phyloP scores from a whole-genome alignment of 345 rosid genomes.

The thale cress (Arabidopsis thaliana) region DNA sequence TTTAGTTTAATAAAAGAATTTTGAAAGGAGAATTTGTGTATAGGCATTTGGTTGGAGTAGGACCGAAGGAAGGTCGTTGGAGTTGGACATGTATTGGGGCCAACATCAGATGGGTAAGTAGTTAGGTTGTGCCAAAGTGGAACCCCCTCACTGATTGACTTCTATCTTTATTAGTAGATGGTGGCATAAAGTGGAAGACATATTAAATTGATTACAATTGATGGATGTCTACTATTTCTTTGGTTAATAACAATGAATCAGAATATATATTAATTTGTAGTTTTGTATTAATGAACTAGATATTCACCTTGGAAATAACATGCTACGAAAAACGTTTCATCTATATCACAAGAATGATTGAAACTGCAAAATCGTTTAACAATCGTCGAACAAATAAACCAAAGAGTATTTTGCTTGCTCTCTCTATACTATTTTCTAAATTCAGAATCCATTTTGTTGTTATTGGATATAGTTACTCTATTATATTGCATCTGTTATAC shows the following conservation, averaged over 20 bases:
- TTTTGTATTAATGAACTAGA: too few species aligned
- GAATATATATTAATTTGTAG: neutral
- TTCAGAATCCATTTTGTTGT: neutral
- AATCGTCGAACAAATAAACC: neutral
- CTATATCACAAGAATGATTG: too few species aligned
- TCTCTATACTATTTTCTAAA: neutral
- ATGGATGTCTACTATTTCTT: neutral
- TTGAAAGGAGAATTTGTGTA: neutral
- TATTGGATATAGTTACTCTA: neutral
- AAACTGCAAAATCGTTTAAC: neutral
- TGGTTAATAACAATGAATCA: neutral
- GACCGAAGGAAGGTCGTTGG: slow-evolving; percentile 22
- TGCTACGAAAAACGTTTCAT: too few species aligned
- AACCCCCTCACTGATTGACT: slow-evolving; percentile 9
- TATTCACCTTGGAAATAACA: too few species aligned
- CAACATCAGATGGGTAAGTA: slow-evolving; percentile 8
- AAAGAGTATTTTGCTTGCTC: neutral
- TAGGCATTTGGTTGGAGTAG: slow-evolving; percentile 28
- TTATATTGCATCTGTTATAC: neutral
- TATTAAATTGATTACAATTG: neutral
- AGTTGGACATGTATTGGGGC: slow-evolving; percentile 15
- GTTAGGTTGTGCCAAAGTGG: slow-evolving; percentile 28
- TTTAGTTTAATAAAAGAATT: neutral
- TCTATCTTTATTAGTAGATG: neutral
- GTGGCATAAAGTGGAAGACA: neutral